These are phyloP conservation scores for Saussurea involucrata DNA, from an alignment of 129 eudicot genomes.

Conservation along the genomic window DNA sequence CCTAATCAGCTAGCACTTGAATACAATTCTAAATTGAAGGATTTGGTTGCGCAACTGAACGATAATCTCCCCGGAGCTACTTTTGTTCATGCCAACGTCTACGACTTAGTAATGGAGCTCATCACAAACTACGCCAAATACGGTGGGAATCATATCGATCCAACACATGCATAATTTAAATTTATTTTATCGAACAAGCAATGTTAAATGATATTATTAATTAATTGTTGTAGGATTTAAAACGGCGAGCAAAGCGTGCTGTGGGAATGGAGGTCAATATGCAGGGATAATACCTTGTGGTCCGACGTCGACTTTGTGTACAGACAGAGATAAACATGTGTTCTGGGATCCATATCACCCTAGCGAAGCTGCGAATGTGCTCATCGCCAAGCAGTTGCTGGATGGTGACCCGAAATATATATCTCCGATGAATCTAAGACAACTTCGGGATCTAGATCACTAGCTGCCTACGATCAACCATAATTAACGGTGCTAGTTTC, in stretches of 20 bases:
- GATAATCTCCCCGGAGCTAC: conserved; percentile 82
- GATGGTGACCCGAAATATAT: conserved; percentile 69
- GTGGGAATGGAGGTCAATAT: conserved; percentile 90
- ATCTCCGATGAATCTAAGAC: conserved; percentile 72
- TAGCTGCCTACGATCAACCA: conserved; percentile 9
- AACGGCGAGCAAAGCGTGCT: conserved; percentile 78
- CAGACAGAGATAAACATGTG: conserved; percentile 82
- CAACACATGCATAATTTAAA: background rate
- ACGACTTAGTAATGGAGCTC: conserved; percentile 89
- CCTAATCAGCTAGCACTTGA: conserved; percentile 75
- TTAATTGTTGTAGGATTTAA: conserved; percentile 60
- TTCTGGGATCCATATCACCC: conserved; percentile 99
- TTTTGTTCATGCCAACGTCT: conserved; percentile 84
- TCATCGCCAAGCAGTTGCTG: conserved; percentile 74
- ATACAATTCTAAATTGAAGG: conserved; percentile 71
- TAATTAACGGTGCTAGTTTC: background rate
- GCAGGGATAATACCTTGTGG: conserved; percentile 98
- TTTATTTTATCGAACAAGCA: background rate
- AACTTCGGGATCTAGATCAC: conserved; percentile 58
- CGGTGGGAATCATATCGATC: conserved; percentile 36
- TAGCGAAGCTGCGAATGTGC: conserved; percentile 85
- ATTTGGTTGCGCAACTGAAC: conserved; percentile 55
- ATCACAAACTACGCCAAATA: conserved; percentile 74
- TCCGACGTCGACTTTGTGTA: conserved; percentile 83
- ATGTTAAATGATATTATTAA: background rate